A percentile compares a stretch with the other conserved stretches of the same genome.
phyloP scores from a whole-genome alignment of 176 grass and related monocot species.

The Zea mays region DNA sequence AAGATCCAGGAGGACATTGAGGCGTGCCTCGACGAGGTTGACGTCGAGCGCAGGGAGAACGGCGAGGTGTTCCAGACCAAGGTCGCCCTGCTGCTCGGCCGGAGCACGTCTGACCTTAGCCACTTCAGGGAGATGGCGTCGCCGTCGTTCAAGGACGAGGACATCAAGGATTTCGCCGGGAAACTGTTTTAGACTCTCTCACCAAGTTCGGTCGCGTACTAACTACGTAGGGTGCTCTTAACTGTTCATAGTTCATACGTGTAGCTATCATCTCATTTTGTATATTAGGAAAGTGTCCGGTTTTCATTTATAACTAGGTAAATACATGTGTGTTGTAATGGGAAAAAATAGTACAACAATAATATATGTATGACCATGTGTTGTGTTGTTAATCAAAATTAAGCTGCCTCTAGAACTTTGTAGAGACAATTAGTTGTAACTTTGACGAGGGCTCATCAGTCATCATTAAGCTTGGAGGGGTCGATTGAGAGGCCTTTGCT shows the following conservation, averaged over 20 bases:
- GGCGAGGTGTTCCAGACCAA: slow-evolving; percentile 57
- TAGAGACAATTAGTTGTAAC: too few relatives aligned
- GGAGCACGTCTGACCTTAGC: slow-evolving; percentile 34
- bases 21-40: slow-evolving; percentile 32
- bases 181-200: slow-evolving; percentile 29
- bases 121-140: slow-evolving; percentile 45
- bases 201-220: not conserved
- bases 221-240: not conserved
- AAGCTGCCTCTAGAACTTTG: too few relatives aligned
- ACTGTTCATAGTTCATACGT: not conserved
- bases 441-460: too few relatives aligned
- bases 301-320: too few relatives aligned
- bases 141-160: slow-evolving; percentile 28
- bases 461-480: too few relatives aligned
- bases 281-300: not conserved
- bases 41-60: slow-evolving; percentile 49
- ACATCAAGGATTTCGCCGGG: slow-evolving; percentile 46
- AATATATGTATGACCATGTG: too few relatives aligned
- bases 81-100: slow-evolving; percentile 50
- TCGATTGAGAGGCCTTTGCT: too few relatives aligned
- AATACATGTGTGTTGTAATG: too few relatives aligned
- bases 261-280: not conserved
- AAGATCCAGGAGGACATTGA: slow-evolving; percentile 61
- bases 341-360: too few relatives aligned
- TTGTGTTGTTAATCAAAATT: too few relatives aligned